A percentile compares a stretch with the other conserved stretches of the same genome.
These are phyloP conservation scores for Speleostelium caveatum DNA, from an alignment of 78 protist genomes.

Conservation along the genomic window DNA sequence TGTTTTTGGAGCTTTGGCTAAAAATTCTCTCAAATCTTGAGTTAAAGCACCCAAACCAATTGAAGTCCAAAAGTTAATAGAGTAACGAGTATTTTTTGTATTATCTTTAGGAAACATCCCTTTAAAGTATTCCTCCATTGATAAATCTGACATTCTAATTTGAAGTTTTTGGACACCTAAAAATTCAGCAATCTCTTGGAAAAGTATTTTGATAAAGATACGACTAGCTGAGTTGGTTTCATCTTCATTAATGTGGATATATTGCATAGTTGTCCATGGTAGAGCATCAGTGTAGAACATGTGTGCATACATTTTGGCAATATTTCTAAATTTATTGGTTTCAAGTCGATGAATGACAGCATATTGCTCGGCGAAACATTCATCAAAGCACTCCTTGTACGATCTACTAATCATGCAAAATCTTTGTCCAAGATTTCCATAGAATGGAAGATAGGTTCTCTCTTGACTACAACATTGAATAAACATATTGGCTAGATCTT, in stretches of 20 bases:
- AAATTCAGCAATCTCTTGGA: slow-evolving; percentile 92
- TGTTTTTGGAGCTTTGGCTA: slow-evolving; percentile 87
- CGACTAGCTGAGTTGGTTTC: slow-evolving; percentile 96
- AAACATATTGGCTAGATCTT: slow-evolving; percentile 93
- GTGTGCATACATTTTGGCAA: slow-evolving; percentile 89
- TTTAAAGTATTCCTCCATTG: slow-evolving; percentile 50
- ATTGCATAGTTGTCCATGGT: slow-evolving; percentile 72
- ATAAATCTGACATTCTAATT: slow-evolving; percentile 82
- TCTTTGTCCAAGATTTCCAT: slow-evolving; percentile 92
- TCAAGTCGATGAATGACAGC: slow-evolving; percentile 93
- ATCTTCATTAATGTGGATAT: slow-evolving; percentile 82
- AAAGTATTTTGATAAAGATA: slow-evolving; percentile 96
- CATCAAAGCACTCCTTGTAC: slow-evolving; percentile 82
- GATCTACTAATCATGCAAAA: slow-evolving; percentile 89
- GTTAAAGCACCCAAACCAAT: slow-evolving; percentile 96
- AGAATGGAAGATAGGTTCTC: slow-evolving; percentile 90
- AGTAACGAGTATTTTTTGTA: slow-evolving; percentile 94
- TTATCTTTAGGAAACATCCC: slow-evolving; percentile 93
- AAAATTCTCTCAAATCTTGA: slow-evolving; percentile 84
- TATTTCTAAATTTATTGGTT: slow-evolving; percentile 91
- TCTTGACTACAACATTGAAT: slow-evolving; percentile 97
- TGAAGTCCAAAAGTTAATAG: slow-evolving; percentile 97
- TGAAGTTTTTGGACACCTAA: slow-evolving; percentile 89
- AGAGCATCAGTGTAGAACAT: slow-evolving; percentile 84
- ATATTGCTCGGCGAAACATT: slow-evolving; percentile 86